phyloP scores from a whole-genome alignment of 2,329 filamentous ascomycete species.

The Colletotrichum godetiae region DNA sequence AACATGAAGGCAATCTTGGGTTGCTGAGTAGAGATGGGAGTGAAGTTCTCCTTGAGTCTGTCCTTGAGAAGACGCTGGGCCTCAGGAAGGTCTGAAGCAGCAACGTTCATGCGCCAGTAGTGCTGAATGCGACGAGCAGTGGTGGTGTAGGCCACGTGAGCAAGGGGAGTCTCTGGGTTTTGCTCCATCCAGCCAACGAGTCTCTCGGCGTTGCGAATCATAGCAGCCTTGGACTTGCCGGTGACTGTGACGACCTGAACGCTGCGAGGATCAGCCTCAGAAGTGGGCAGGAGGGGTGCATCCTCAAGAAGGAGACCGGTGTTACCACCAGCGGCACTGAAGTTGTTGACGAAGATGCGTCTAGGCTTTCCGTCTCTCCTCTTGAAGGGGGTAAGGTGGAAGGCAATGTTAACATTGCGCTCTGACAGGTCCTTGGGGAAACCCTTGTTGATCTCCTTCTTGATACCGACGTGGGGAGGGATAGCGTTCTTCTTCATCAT shows the following conservation, averaged over 20 bases:
- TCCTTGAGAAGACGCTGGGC: conserved; percentile 55
- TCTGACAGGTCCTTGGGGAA: conserved; percentile 67
- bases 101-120: conserved; percentile 54
- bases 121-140: conserved; percentile 72
- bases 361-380: conserved; percentile 60
- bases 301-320: conserved; percentile 75
- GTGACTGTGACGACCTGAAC: conserved; percentile 70
- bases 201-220: conserved; percentile 68
- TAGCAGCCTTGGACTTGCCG: conserved; percentile 65
- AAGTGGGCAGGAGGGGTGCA: conserved; percentile 58
- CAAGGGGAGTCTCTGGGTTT: conserved; percentile 63
- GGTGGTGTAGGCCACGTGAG: conserved; percentile 73
- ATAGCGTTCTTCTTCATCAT: conserved; percentile 74
- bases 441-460: conserved; percentile 69
- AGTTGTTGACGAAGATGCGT: conserved; percentile 73
- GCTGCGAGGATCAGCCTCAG: conserved; percentile 63
- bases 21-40: conserved; percentile 54
- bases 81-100: conserved; percentile 54
- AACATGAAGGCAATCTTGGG: conserved; percentile 65
- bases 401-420: conserved; percentile 70
- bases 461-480: conserved; percentile 76
- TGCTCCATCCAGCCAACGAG: conserved; percentile 65
- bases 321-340: conserved; percentile 78
- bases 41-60: conserved; percentile 53
- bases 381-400: conserved; percentile 61